Percentiles rank a stretch among this genome's conserved stretches.
phyloP scores from a whole-genome alignment of 768 basidiomycete species.

The Gautieria morchelliformis region DNA sequence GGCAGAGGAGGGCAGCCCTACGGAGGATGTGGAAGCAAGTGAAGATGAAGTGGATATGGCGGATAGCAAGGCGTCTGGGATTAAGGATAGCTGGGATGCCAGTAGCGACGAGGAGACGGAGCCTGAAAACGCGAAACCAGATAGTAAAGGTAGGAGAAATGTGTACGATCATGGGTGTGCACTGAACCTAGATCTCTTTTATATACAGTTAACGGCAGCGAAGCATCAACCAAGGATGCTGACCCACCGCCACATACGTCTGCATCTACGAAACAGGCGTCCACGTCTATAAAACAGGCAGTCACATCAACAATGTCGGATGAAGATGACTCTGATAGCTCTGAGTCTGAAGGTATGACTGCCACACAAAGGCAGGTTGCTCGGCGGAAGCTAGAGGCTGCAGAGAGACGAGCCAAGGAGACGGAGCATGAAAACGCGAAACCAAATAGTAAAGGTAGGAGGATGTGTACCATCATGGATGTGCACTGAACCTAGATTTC shows the following conservation, averaged over 20 bases:
- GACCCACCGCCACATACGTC: constrained; percentile 21
- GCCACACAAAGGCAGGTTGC: constrained; percentile 55
- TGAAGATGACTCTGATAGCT: constrained; percentile 31
- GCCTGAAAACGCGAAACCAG: constrained; percentile 20
- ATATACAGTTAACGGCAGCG: not conserved
- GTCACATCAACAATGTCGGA: constrained; percentile 16
- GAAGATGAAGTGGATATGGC: constrained; percentile 24
- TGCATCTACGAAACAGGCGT: constrained; percentile 11
- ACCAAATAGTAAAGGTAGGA: not conserved
- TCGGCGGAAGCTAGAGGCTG: constrained; percentile 77
- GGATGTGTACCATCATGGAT: not conserved
- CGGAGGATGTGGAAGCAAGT: constrained; percentile 34
- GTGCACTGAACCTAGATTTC: not conserved
- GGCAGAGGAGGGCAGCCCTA: constrained; percentile 26
- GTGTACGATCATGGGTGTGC: not conserved
- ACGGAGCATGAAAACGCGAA: constrained; percentile 28
- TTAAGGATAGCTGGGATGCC: constrained; percentile 54
- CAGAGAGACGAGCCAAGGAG: constrained; percentile 60
- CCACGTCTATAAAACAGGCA: constrained; percentile 14
- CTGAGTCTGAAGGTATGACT: constrained; percentile 55
- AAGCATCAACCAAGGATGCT: constrained; percentile 2
- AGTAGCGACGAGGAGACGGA: constrained; percentile 44
- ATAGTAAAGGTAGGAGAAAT: not conserved
- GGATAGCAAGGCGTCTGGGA: constrained; percentile 15
- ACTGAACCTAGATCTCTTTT: not conserved